Evolutionary conservation across 768 basidiomycete genomes (phyloP).

Genomic region (Pilatotrama ljubarskyi): DNA sequence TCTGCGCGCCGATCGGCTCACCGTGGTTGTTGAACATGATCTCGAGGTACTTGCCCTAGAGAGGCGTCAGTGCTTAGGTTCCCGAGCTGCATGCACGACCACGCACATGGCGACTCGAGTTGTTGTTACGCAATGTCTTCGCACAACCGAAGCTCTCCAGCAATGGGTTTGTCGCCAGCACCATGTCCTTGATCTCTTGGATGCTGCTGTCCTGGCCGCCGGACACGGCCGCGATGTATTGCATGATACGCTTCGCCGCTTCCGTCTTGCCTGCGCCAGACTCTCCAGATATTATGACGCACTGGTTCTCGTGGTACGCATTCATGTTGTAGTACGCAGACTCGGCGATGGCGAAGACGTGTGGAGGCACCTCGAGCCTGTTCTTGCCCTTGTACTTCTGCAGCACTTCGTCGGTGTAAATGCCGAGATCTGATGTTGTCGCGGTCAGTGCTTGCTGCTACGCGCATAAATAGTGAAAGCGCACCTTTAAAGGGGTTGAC

Average conservation of each 20-base stretch:
- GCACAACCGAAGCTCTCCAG: constrained; percentile 99
- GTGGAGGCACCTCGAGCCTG: constrained; percentile 94
- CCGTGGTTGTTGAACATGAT: constrained; percentile 97
- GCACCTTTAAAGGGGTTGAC: constrained; percentile 96
- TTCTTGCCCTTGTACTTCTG: constrained; percentile 94
- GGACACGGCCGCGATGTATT: constrained; percentile 97
- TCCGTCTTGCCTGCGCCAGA: constrained; percentile 99
- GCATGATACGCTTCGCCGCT: constrained; percentile 99
- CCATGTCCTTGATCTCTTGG: constrained; percentile 99
- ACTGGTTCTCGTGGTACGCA: constrained; percentile 98
- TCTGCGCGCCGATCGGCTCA: constrained; percentile 95
- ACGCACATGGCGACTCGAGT: constrained; percentile 95
- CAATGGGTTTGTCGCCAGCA: constrained; percentile 95
- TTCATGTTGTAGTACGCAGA: constrained; percentile 99
- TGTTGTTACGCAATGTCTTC: constrained; percentile 98
- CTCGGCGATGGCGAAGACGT: constrained; percentile 98
- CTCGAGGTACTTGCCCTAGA: constrained; percentile 95
- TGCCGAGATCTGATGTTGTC: constrained; percentile 76
- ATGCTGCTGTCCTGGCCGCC: constrained; percentile 88
- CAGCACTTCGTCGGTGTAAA: constrained; percentile 91
- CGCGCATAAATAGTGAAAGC: constrained; percentile 1
- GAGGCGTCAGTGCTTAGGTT: constrained; percentile 9
- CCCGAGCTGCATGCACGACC: background rate
- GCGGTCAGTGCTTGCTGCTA: constrained; percentile 8
- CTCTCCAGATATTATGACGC: constrained; percentile 99